Conservation (phyloP, 495 filamentous ascomycete species). For the Podospora conica region DNA sequence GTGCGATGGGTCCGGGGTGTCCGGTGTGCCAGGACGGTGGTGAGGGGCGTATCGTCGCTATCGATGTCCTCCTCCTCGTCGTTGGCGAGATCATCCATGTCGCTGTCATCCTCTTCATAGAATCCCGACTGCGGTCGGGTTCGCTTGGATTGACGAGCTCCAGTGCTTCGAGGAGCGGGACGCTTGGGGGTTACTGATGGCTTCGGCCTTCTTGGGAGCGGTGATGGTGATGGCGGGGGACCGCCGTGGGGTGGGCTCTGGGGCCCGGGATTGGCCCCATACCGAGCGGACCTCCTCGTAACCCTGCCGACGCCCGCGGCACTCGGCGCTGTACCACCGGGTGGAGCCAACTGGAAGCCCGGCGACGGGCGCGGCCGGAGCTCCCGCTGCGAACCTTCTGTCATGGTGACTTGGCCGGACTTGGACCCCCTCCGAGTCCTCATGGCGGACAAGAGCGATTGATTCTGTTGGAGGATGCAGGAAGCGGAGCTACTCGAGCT, state of each 20-base stretch:
- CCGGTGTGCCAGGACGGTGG: background rate
- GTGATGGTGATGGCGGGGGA: background rate
- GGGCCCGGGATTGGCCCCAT: conserved; percentile 1
- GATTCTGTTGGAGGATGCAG: conserved; percentile 1
- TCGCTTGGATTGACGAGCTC: conserved; percentile 16
- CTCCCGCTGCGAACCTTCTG: conserved; percentile 2
- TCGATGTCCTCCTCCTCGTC: conserved; percentile 6
- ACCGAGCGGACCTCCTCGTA: conserved; percentile 17
- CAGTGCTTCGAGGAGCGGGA: background rate
- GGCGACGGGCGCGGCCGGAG: conserved; percentile 24
- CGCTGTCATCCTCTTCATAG: conserved; percentile 19
- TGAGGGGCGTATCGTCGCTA: background rate
- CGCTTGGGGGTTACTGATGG: conserved; percentile 8
- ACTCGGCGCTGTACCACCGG: conserved; percentile 13
- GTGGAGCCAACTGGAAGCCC: conserved; percentile 12
- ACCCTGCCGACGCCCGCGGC: conserved; percentile 14
- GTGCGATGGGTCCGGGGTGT: background rate
- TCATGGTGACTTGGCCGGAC: background rate
- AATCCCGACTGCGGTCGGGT: conserved; percentile 21
- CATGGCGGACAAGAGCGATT: background rate
- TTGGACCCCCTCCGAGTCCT: conserved; percentile 10
- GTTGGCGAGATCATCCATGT: conserved; percentile 3
- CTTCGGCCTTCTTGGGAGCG: background rate
- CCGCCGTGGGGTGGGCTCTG: background rate
- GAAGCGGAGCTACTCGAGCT: background rate